Evolutionary conservation across 108 stramenopile genomes (phyloP), one percentile per base, ranked within the genome.

Genomic region (Skeletonema menzelii): DNA sequence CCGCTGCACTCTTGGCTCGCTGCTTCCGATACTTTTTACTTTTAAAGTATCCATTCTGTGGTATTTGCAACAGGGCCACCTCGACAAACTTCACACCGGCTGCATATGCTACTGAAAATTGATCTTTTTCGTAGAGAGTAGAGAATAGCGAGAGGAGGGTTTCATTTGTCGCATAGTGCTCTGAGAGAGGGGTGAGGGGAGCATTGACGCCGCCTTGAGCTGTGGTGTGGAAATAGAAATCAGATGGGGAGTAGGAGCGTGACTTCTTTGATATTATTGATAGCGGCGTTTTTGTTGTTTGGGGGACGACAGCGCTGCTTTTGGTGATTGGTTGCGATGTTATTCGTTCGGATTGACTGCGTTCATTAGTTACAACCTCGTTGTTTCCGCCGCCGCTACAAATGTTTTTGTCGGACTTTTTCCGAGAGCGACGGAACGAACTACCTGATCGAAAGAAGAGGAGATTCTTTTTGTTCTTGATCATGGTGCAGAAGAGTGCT

Each of bases 51-150:
- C 82, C 86, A 65, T 91, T 87, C 26, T 69, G 63, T 20, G 90
- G 90, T 38, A 91, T 86, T 62, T 82, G 79, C 60, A 87, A 66
- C 28, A 91, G 30, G 0, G 88, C 86, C 59, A 82, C 79, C 75
- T 88, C 86, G 15, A 86, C 72, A 78, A 85, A 91, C 56, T 85
- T 76, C 31, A 80, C 35, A 15, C 90, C 90, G 1, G 83, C 32
- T 1, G 79, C 83, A 58, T 83, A 86, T n/a, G 90, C 84, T 2
- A 80, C 4, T 67, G 28, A 11, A n/a, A 13, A 4, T 14, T 30
- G 10, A 20, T 40, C 31, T 13, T 35, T 10, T 10, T 15, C 59
- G 22, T 61, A 10, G 40, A 47, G 27, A n/a, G 26, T 42, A 0
- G n/a, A 35, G 42, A 71, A 71, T 14, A 71, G n/a, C 0, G 60